phyloP scores from a whole-genome alignment of 768 basidiomycete genomes.

The Hericium rajendrae region DNA sequence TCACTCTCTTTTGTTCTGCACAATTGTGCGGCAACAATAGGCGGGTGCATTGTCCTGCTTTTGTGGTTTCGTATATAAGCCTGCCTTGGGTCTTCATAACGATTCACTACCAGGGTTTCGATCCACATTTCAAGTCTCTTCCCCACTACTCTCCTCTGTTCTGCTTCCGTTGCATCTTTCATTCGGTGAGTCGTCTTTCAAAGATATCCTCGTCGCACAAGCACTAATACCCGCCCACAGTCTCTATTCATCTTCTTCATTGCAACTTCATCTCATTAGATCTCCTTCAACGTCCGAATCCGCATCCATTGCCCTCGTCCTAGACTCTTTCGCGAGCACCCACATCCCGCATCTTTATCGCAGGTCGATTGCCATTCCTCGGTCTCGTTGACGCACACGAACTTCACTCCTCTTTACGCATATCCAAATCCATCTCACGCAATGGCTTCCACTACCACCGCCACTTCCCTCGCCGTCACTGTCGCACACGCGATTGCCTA shows the following conservation, averaged over 20 bases:
- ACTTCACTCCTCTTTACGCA: slow-evolving; percentile 1
- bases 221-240: background rate
- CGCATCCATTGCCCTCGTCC: slow-evolving; percentile 11
- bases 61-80: no score
- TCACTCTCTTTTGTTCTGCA: no score
- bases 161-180: background rate
- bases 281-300: slow-evolving; percentile 6
- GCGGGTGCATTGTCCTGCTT: no score
- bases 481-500: slow-evolving; percentile 68
- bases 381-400: slow-evolving; percentile 29
- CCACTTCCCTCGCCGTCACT: slow-evolving; percentile 44
- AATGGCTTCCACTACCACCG: slow-evolving; percentile 30
- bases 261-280: slow-evolving; percentile 14
- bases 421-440: slow-evolving; percentile 2
- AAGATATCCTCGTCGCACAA: background rate
- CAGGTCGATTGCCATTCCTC: slow-evolving; percentile 44
- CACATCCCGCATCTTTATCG: slow-evolving; percentile 37
- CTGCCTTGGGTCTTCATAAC: background rate
- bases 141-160: slow-evolving; percentile 4
- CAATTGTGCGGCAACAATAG: no score
- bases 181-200: background rate
- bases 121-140: slow-evolving; percentile 4
- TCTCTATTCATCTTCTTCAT: slow-evolving; percentile 16
- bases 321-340: slow-evolving; percentile 26
- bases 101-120: slow-evolving; percentile 6